phyloP scores from a whole-genome alignment of 2,329 filamentous ascomycete species.

The Leptographium flavum region DNA sequence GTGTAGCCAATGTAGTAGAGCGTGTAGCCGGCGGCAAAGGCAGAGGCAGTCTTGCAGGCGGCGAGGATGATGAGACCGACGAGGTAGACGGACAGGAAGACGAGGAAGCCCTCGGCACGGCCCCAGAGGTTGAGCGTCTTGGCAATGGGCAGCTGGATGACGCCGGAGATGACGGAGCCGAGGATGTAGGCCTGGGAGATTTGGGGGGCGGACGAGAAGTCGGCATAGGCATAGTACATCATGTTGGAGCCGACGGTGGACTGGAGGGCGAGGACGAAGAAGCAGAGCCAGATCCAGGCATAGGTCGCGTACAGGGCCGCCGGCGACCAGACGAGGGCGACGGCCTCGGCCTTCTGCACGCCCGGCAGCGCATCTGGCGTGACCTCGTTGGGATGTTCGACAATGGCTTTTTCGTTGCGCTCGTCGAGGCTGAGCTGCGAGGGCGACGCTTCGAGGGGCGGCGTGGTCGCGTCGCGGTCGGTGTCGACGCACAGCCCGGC shows the following conservation, averaged over 20 bases:
- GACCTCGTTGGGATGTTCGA: not conserved
- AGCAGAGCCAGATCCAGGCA: conserved; percentile 23
- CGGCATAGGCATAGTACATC: conserved; percentile 33
- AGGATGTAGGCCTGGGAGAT: conserved; percentile 38
- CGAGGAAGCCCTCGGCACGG: conserved; percentile 44
- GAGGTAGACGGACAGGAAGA: conserved; percentile 36
- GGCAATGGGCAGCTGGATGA: conserved; percentile 48
- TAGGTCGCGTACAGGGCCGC: conserved; percentile 27
- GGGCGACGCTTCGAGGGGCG: not conserved
- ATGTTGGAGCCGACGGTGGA: conserved; percentile 22
- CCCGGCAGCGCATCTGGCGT: conserved; percentile 22
- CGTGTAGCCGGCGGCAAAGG: conserved; percentile 48
- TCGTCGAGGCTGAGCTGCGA: not conserved
- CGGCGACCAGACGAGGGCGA: conserved; percentile 27
- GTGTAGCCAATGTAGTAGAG: conserved; percentile 44
- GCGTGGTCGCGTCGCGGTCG: no score
- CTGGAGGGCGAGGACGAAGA: conserved; percentile 13
- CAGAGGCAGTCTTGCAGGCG: conserved; percentile 40
- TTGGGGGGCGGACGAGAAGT: conserved; percentile 36
- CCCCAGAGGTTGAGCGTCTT: conserved; percentile 56
- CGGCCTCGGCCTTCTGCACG: conserved; percentile 33
- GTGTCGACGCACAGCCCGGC: not conserved
- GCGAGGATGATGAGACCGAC: conserved; percentile 50
- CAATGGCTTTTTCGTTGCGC: not conserved
- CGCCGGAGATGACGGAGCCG: conserved; percentile 37